phyloP scores from a whole-genome alignment of 345 rosid species.

The Brassica nigra region DNA sequence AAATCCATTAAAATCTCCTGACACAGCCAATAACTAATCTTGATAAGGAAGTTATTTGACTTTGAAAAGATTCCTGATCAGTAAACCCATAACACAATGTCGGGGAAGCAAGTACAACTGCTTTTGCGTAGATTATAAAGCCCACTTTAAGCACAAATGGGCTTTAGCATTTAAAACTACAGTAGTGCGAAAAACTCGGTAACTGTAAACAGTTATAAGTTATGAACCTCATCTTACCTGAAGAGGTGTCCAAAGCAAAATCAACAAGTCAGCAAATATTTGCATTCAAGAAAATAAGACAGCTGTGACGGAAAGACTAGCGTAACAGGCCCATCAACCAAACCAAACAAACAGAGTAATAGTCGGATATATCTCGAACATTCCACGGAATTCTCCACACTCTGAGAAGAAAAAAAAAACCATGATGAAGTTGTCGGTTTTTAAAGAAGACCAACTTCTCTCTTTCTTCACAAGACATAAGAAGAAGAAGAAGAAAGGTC shows the following conservation, averaged over 20 bases:
- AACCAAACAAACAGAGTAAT: background rate
- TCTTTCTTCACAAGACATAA: background rate
- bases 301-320: background rate
- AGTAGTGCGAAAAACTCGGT: background rate
- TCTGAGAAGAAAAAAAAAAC: constrained; percentile 6
- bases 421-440: background rate
- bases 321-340: background rate
- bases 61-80: background rate
- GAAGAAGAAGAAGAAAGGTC: background rate
- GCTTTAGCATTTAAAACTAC: background rate
- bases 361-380: constrained; percentile 38
- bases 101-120: background rate
- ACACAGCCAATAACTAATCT: background rate
- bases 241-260: background rate
- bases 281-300: background rate
- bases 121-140: background rate
- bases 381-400: constrained; percentile 40
- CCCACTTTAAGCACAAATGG: background rate
- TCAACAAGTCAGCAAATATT: background rate
- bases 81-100: background rate
- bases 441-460: constrained; percentile 11
- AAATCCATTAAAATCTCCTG: background rate
- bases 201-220: background rate
- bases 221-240: background rate
- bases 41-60: background rate